Evolutionary conservation across 306 rosid genomes (phyloP).

Genomic region (Gastrolobium villosum): DNA sequence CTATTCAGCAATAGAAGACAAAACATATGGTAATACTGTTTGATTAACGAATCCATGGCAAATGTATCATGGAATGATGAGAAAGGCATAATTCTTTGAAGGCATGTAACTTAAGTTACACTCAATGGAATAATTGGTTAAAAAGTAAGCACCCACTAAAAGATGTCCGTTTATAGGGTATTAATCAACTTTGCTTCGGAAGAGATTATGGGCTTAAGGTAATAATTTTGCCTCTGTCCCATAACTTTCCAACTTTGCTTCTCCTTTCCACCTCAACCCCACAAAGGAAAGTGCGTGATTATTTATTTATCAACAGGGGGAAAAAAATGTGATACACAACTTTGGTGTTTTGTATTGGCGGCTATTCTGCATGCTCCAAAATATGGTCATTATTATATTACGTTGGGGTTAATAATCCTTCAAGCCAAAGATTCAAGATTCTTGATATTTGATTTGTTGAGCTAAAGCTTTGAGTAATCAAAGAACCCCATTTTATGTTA

Average conservation of each 20-base stretch:
- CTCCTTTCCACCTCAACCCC: conserved; percentile 76
- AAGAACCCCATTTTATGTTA: conserved; percentile 31
- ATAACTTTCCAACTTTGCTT: conserved; percentile 75
- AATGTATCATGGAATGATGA: conserved; percentile 57
- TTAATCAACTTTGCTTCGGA: conserved; percentile 72
- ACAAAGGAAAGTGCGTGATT: conserved; percentile 56
- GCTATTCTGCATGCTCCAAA: conserved; percentile 55
- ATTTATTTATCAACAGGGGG: conserved; percentile 44
- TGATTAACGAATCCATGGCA: conserved; percentile 41
- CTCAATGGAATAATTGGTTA: conserved; percentile 69
- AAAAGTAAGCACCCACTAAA: conserved; percentile 76
- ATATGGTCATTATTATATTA: conserved; percentile 39
- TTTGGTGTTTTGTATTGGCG: conserved; percentile 53
- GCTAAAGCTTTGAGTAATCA: conserved; percentile 47
- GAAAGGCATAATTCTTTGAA: conserved; percentile 46
- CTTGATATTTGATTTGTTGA: conserved; percentile 31
- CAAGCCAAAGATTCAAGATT: conserved; percentile 64
- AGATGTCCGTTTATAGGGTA: conserved; percentile 56
- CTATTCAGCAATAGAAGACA: conserved; percentile 30
- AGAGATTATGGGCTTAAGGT: conserved; percentile 60
- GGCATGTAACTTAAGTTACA: conserved; percentile 75
- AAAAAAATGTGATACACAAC: conserved; percentile 41
- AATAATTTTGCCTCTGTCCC: conserved; percentile 52
- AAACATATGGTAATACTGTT: conserved; percentile 9
- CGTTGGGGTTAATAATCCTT: conserved; percentile 57